Evolutionary conservation across 805 yeast species (phyloP), one percentile per base, ranked within the genome.

Genomic region (Sungouiozyma intestinalis): DNA sequence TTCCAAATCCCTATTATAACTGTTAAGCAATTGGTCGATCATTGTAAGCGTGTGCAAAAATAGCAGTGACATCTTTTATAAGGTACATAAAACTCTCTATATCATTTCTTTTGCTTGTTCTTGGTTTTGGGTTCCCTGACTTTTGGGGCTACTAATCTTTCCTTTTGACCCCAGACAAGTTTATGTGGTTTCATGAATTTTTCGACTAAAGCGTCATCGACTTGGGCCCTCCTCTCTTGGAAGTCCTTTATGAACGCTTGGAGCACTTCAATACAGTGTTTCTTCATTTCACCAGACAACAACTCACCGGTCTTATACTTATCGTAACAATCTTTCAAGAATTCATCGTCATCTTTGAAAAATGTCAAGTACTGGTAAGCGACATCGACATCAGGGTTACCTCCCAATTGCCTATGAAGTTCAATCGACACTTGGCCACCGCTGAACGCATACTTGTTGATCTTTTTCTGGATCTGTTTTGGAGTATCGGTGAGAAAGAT

Each of bases 401-500:
- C 98, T 43, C 98, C 98, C 42, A 71, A 69, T 62, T 71, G 70
- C 64, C 95, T 79, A 67, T 92, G 98, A 55, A 86, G 95, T 62
- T 92, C 98, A 38, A 83, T 67, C 2, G 94, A 74, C 34, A 76
- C 82, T 61, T 79, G 76, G 49, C 98, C 98, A 50, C 98, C 98
- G 40, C 94, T 81, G 65, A 92, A 92, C 6, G 97, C 98, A 60
- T 86, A 83, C 65, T 88, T 92, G 71, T 92, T 92, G 63, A 92
- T 81, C 65, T 92, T 92, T 73, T 86, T 92, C 61, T 84, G 82
- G 49, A 92, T 84, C 67, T 85, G 87, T 60, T 85, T 85, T 39
- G 94, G 77, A 2, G 96, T 85, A 63, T 92, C 98, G 44, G 87
- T 88, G 92, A 92, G 82, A 69, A 81, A 92, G 51, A 92, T 87